phyloP scores from a whole-genome alignment of 371 early-diverging fungal genomes.

The Mucor indicus region DNA sequence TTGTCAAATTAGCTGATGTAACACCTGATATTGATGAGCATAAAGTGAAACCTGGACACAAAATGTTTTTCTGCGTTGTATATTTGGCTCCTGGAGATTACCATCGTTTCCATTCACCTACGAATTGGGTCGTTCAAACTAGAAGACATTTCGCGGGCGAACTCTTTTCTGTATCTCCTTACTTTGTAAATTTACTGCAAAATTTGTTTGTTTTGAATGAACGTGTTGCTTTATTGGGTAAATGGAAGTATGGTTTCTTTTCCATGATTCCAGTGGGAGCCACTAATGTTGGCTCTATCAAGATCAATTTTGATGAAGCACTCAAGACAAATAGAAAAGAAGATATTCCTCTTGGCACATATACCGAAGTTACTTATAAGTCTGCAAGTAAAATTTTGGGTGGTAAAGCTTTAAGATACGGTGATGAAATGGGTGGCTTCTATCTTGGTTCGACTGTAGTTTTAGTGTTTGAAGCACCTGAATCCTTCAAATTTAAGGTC shows the following conservation, averaged over 20 bases:
- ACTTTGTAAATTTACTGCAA: conserved; percentile 74
- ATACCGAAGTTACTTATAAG: conserved; percentile 72
- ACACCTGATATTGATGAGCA: conserved; percentile 26
- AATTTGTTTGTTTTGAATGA: conserved; percentile 95
- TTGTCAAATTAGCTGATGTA: conserved; percentile 23
- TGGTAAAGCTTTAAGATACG: conserved; percentile 68
- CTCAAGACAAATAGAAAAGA: conserved; percentile 70
- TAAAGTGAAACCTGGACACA: conserved; percentile 63
- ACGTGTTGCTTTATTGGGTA: conserved; percentile 87
- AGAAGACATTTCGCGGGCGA: conserved; percentile 93
- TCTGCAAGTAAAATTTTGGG: conserved; percentile 59
- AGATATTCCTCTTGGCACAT: conserved; percentile 68
- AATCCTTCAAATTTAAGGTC: conserved; percentile 72
- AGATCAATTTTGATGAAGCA: conserved; percentile 86
- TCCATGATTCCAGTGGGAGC: conserved; percentile 96
- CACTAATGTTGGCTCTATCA: conserved; percentile 95
- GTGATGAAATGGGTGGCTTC: conserved; percentile 95
- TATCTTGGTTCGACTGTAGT: conserved; percentile 94
- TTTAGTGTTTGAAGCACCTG: conserved; percentile 94
- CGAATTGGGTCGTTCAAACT: conserved; percentile 86
- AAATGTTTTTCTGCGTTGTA: conserved; percentile 84
- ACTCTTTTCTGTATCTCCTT: conserved; percentile 92
- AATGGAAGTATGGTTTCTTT: conserved; percentile 93
- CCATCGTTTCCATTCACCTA: conserved; percentile 97
- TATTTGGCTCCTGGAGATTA: conserved; percentile 98